Evolutionary conservation across 345 rosid genomes (phyloP).

Genomic region (Sonneratia alba): DNA sequence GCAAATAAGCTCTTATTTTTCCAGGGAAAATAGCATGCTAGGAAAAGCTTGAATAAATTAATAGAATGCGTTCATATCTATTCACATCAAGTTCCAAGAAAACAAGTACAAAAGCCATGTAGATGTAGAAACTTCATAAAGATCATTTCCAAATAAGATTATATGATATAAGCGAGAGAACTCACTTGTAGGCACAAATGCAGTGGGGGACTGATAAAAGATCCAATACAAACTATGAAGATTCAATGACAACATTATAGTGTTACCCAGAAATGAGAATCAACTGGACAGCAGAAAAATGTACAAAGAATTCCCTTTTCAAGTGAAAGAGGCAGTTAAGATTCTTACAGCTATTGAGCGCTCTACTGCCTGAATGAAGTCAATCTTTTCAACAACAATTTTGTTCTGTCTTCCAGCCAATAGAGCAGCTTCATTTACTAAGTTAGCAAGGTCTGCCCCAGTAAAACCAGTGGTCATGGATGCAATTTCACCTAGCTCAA

Average conservation of each 20-base stretch:
- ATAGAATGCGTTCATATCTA: background rate
- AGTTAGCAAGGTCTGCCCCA: conserved; percentile 98
- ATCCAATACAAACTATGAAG: background rate
- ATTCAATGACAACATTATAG: background rate
- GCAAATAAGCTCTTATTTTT: background rate
- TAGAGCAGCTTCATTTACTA: conserved; percentile 97
- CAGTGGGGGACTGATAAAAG: background rate
- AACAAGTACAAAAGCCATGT: background rate
- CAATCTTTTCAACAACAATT: conserved; percentile 61
- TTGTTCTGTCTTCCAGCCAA: conserved; percentile 89
- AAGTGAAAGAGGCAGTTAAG: background rate
- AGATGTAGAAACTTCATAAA: background rate
- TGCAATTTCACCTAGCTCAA: conserved; percentile 71
- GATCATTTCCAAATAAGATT: background rate
- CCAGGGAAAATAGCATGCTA: background rate
- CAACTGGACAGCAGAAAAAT: background rate
- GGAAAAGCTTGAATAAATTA: background rate
- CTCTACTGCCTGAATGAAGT: conserved; percentile 92
- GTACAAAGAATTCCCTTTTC: background rate
- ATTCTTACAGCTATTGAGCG: conserved; percentile 75
- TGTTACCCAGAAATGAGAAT: background rate
- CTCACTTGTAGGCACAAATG: background rate
- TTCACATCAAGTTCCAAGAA: background rate
- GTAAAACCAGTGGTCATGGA: conserved; percentile 97
- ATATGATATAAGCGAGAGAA: background rate